Base-by-base conservation (phyloP, 768 basidiomycete species). In the Tylopilus vinaceipallidus region DNA sequence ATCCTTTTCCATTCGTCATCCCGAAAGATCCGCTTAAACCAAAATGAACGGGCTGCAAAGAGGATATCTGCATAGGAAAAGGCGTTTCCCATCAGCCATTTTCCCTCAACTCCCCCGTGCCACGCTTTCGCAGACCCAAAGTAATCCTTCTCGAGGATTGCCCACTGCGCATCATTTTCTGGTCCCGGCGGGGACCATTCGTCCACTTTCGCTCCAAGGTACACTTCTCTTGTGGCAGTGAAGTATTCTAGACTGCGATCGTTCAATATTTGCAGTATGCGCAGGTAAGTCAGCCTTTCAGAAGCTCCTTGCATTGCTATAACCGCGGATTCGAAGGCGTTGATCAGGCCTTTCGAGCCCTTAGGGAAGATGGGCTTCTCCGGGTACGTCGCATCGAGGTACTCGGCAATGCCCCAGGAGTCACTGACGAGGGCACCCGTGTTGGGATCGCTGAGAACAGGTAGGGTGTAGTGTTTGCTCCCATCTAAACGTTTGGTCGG, bases 171-270 rank as follows among this genome's bases (percentile, higher is more conserved):
- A 6, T 62, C 62, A 14, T 68, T 57, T 41, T 50, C 60, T 11
- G 71, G 68, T 5, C 71, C 71, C 37, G 60, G 64, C 0, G 73
- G 71, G 6, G 62, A 61, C 27, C 76, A 52, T 27, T 75, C 68
- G 22, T 77, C 74, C 43, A 81, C 51, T 13, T 61, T 58, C 36
- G 52, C 62, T 6, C 73, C 73, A 39, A 71, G 63, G 3, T 8
- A n/a, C 3, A 14, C 48, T 47, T 70, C 66, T 29, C 73, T 60
- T 5, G 70, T 73, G 17, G 48, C 40, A 17, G 70, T 55, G 53
- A 76, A 81, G 58, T 71, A 73, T 24, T 59, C 66, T 33, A 52
- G 49, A 48, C 75, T 76, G 32, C 49, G 54, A 4, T 67, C 61
- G 24, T 64, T 69, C 48, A 80, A 52, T 33, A 66, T 52, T 13